A percentile compares a stretch with the other conserved stretches of the same genome.
Evolutionary conservation across 257 asterid species (phyloP).

Genomic region (Haberlea rhodopensis): DNA sequence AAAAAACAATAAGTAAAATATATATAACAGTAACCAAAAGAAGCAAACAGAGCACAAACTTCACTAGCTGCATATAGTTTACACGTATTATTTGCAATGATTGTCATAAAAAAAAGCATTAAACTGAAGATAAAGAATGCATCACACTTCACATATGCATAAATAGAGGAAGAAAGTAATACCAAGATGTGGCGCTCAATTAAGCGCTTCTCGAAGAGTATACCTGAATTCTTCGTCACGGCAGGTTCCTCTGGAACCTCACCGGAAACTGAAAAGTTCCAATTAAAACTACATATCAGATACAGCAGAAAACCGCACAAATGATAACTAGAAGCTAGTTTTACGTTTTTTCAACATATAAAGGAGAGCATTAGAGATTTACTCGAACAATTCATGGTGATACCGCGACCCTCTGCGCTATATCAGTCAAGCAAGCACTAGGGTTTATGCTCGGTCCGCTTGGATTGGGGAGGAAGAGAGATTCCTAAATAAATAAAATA

Average conservation of each 20-base stretch:
- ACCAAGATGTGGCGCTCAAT: conserved; percentile 90
- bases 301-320: conserved; percentile 15
- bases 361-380: conserved; percentile 27
- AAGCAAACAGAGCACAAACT: no score
- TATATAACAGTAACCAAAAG: not conserved
- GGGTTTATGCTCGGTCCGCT: conserved; percentile 40
- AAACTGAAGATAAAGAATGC: not conserved
- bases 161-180: conserved; percentile 14
- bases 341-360: not conserved
- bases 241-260: conserved; percentile 99
- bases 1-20: not conserved
- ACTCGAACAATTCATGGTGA: conserved; percentile 84
- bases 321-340: not conserved
- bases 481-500: no score
- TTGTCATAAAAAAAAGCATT: not conserved
- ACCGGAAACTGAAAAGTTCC: conserved; percentile 72
- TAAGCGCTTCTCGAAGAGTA: conserved; percentile 82
- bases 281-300: conserved; percentile 28
- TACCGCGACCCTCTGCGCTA: not conserved
- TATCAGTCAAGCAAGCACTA: conserved; percentile 24
- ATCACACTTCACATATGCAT: not conserved
- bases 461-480: not conserved
- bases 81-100: not conserved
- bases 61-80: not conserved
- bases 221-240: conserved; percentile 73